phyloP scores from a whole-genome alignment of 805 yeast species.

The Saccharomycopsis babjevae region DNA sequence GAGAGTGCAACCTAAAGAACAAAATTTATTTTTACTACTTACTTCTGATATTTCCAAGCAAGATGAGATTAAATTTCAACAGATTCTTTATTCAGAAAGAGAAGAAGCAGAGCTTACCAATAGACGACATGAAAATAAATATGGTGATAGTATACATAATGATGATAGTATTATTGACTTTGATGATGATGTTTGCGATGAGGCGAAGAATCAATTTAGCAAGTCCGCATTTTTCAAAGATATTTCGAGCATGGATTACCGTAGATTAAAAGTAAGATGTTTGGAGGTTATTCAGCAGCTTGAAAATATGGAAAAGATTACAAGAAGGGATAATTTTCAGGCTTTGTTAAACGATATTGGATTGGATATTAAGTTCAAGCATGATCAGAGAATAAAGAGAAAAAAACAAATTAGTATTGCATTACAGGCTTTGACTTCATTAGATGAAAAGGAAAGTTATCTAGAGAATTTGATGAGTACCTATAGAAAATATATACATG shows the following conservation, averaged over 20 bases:
- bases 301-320: conserved; percentile 55
- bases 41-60: conserved; percentile 53
- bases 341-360: conserved; percentile 76
- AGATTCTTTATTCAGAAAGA: conserved; percentile 31
- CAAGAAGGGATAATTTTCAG: conserved; percentile 67
- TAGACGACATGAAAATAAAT: neutral
- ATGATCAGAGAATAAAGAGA: conserved; percentile 39
- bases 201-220: conserved; percentile 32
- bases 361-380: conserved; percentile 56
- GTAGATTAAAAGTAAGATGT: conserved; percentile 67
- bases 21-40: conserved; percentile 56
- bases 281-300: conserved; percentile 67
- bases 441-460: conserved; percentile 36
- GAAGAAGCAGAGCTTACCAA: neutral
- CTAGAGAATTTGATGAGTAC: conserved; percentile 32
- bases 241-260: conserved; percentile 42
- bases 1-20: conserved; percentile 63
- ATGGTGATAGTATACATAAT: neutral
- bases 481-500: conserved; percentile 39
- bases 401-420: conserved; percentile 36
- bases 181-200: conserved; percentile 25
- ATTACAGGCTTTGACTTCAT: conserved; percentile 32
- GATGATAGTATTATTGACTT: neutral
- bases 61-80: conserved; percentile 58
- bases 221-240: conserved; percentile 41